Evolutionary conservation across 371 early-diverging fungal species (phyloP), one percentile per base, ranked within the genome.

Genomic region (Mortierella sp.): DNA sequence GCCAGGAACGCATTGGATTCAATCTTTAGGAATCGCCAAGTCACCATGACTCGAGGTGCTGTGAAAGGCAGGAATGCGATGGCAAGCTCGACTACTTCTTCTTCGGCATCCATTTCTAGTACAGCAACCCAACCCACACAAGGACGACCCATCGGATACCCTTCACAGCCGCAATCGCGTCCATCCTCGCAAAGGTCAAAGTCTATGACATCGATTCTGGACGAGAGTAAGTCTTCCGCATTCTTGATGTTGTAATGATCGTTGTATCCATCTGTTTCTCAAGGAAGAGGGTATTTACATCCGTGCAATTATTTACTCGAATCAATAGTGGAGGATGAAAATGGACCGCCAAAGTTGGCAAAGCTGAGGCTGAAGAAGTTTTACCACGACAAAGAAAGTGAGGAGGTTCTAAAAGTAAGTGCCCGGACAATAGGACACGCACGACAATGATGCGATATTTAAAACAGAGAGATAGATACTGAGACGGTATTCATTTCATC

Each of bases 21-120:
- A 0, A 74, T 83, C 5, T 83, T 83, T 61, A 78, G 76, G 66
- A 83, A 83, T 26, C 83, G 83, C 0, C 79, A 83, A 22, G 83
- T 83, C 1, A 63, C 73, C 24, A 78, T 83, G 79, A 72, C 83
- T 2, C 67, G 58, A 6, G 74, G 82, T 0, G 66, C 74, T 2
- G 71, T 77, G 37, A 77, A 77, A 43, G 82, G 82, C 2, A 47
- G 73, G 13, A 69, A 58, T 24, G 24, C 61, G 16, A 34, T 52
- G 0, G 4, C 48, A 26, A 14, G 55, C 0, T 29, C 68, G 4
- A 63, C 58, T 31, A 16, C 19, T 41, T 41, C 63, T 16, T 26
- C 73, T 1, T 58, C 66, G 13, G 26, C 8, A 11, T 64, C 64
- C 3, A 16, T 26, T 26, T 19, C 31, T 4, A n/a, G 16, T 19